Base-by-base conservation (phyloP, 352 stramenopile genomes). In the Phytophthora foliorum region DNA sequence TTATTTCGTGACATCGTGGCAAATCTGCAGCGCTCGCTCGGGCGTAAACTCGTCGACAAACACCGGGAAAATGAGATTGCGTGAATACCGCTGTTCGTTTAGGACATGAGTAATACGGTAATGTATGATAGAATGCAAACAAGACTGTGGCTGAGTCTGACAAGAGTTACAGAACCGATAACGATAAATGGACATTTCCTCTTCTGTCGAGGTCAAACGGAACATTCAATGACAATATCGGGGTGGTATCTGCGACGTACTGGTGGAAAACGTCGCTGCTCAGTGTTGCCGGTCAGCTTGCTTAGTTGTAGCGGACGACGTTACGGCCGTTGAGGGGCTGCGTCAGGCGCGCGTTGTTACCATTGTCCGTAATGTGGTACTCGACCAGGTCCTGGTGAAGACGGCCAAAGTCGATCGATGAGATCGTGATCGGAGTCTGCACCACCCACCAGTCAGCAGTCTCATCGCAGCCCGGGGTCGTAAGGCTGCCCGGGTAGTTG, bases 401-500 rank as follows among this genome's bases (percentile, higher is more conserved):
- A 27, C 72, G 66, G 13, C 49, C 31, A 9, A 86, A 74, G 57
- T 88, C 77, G 5, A 36, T 17, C 0, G 57, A 25, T 0, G 77
- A 85, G 45, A 91, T 78, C 32, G 66, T 76, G 41, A 91, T 61
- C 17, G 81, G 77, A 22, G 66, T 75, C 55, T 84, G 49, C 42
- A 91, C 62, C 21, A 92, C 75, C 80, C 82, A 92, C 84, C 84
- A 92, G 58, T 89, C 74, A 1, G 80, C 84, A 41, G 57, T 81
- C 57, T 91, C 84, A 42, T 67, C 56, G 32, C 84, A 92, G 13
- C 41, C 55, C 0, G 84, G 84, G 2, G 78, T 89, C 19, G 82
- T 92, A 16, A 90, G 71, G 19, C 84, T 91, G n/a, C 84, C 84
- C 0, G 78, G 56, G 77, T 92, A 92, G 73, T 92, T 92, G 67